Conservation (phyloP, 805 yeast genomes). For the Yarrowia osloensis region DNA sequence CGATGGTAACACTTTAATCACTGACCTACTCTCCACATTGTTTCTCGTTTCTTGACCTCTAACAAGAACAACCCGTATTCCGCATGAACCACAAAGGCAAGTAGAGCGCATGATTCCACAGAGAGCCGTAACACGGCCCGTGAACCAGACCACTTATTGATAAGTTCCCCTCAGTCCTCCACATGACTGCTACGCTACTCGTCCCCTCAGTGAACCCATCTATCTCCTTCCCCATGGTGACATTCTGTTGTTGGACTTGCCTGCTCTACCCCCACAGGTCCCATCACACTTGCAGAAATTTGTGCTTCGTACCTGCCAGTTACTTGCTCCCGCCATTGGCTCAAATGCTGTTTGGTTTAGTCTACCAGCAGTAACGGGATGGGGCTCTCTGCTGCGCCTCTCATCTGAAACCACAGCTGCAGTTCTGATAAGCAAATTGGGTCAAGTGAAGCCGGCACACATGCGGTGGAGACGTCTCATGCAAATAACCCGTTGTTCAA, state of each 20-base stretch:
- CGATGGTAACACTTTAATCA: background rate
- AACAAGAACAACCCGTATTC: background rate
- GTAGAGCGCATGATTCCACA: background rate
- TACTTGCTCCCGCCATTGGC: constrained; percentile 15
- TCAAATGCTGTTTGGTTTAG: constrained; percentile 6
- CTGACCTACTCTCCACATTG: background rate
- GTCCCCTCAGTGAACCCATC: background rate
- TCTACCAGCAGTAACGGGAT: background rate
- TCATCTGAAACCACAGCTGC: constrained; percentile 10
- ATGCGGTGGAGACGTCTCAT: background rate
- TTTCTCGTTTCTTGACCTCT: background rate
- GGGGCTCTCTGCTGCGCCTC: constrained; percentile 13
- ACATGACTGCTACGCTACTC: constrained; percentile 1
- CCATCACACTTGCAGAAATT: constrained; percentile 9
- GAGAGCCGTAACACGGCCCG: background rate
- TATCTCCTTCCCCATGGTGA: background rate
- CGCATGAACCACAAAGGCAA: background rate
- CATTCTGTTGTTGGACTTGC: background rate
- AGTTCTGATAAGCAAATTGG: background rate
- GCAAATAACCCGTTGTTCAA: background rate
- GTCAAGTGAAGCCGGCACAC: background rate
- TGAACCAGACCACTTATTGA: background rate
- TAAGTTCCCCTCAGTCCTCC: background rate
- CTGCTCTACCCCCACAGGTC: constrained; percentile 3
- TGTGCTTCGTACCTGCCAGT: constrained; percentile 17